Conservation (phyloP, 441 rosid species). For the Syzygium syzygioides region DNA sequence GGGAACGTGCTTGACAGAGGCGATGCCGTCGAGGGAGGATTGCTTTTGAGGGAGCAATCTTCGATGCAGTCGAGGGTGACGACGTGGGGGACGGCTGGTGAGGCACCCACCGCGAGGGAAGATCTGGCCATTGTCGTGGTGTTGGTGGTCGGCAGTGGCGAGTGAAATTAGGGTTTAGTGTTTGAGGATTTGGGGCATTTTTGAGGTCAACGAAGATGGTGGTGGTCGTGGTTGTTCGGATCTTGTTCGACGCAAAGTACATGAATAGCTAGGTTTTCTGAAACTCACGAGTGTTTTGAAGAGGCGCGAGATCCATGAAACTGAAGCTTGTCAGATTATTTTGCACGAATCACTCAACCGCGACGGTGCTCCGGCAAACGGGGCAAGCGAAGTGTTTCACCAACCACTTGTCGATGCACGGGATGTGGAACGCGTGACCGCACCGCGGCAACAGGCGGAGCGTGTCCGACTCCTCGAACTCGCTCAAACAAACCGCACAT, state of each 20-base stretch:
- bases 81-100: conserved; percentile 45
- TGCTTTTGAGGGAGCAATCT: conserved; percentile 66
- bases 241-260: background rate
- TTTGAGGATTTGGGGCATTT: conserved; percentile 20
- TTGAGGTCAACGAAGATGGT: background rate
- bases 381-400: background rate
- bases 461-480: background rate
- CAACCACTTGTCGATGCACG: background rate
- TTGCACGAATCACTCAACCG: background rate
- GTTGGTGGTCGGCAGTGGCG: conserved; percentile 14
- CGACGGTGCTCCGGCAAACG: background rate
- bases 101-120: conserved; percentile 48
- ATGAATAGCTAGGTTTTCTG: background rate
- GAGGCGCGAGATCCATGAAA: no score
- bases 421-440: background rate
- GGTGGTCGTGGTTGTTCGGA: background rate
- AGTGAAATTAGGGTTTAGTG: conserved; percentile 34
- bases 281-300: background rate
- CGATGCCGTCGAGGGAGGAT: conserved; percentile 72
- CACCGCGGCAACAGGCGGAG: background rate
- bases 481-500: background rate
- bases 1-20: conserved; percentile 79
- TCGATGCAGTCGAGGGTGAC: conserved; percentile 91
- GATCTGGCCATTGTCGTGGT: conserved; percentile 29
- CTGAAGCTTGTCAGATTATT: background rate